Evolutionary conservation across 192 early-diverging fungal genomes (phyloP), one percentile per base, ranked within the genome.

Genomic region (Backusella sp.): DNA sequence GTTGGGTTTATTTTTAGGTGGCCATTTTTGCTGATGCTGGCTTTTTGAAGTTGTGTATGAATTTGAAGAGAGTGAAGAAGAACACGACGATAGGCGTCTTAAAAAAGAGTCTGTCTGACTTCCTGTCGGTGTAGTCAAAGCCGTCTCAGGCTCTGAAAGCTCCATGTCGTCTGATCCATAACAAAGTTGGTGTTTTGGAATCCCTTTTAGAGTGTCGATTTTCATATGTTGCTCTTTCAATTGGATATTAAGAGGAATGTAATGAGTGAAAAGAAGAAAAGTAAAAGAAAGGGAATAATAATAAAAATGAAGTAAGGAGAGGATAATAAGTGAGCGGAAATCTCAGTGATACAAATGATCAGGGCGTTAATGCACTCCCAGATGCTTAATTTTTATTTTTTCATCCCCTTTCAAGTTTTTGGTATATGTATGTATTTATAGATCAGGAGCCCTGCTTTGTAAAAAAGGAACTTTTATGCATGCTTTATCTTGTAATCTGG

Each of bases 241-340:
- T 37, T 39, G 21, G 14, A 41, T 23, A 4, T 30, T 30, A 17
- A 67, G 28, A 67, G 35, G 35, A 17, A 44, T 44, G n/a, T 12
- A 69, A 41, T 37, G 35, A 23, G 19, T 3, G 9, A 39, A 37
- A 37, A 37, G 34, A 67, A 19, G 19, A 68, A 21, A 23, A 37
- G 34, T 32, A 69, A n/a, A 67, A 67, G 35, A 67, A 67, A n/a
- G 35, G 30, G 1, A 39, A 39, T 39, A 68, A 23, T 37, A 37
- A 39, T 12, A 69, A 68, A 68, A 68, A 41, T 11, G 35, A 41
- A 41, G 21, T 69, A 69, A 69, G 68, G 68, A 69, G 68, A 69
- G 39, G 23, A 23, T 14, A 56, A 23, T 56, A 26, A 56, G 1
- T 26, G 21, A 56, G 21, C 15, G 7, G 23, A 56, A 56, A 56